phyloP scores from a whole-genome alignment of 106 monocot genomes.

The Cymbidium sinense region DNA sequence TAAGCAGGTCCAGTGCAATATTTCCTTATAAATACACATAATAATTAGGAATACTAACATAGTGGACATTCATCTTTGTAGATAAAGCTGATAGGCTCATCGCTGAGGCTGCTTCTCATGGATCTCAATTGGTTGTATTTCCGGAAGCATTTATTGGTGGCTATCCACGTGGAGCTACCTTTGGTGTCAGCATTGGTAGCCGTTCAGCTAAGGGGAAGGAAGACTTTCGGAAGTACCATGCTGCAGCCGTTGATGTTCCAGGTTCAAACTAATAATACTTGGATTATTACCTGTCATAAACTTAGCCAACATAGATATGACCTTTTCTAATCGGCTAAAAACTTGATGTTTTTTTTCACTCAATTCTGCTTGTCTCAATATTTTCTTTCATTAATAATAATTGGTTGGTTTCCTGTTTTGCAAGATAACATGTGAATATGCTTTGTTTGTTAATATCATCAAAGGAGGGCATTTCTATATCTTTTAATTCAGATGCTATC shows the following conservation, averaged over 20 bases:
- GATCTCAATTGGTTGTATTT: slow-evolving; percentile 88
- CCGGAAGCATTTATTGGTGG: slow-evolving; percentile 97
- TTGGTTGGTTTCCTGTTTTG: not conserved
- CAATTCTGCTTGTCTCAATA: not conserved
- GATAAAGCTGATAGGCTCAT: slow-evolving; percentile 86
- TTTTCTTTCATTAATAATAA: not conserved
- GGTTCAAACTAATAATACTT: slow-evolving; percentile 25
- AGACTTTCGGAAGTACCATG: slow-evolving; percentile 86
- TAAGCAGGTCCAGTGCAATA: not conserved
- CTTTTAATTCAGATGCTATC: not conserved
- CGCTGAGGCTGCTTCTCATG: slow-evolving; percentile 69
- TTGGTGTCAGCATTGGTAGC: slow-evolving; percentile 75
- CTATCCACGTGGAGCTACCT: slow-evolving; percentile 82
- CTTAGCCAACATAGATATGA: not conserved
- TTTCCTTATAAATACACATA: not conserved
- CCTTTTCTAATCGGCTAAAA: no score
- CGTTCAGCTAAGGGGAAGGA: slow-evolving; percentile 82
- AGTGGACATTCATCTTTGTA: slow-evolving; percentile 14
- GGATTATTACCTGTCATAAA: not conserved
- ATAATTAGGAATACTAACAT: not conserved
- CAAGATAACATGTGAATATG: not conserved
- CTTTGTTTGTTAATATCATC: not conserved
- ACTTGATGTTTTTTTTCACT: not conserved
- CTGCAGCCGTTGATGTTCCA: slow-evolving; percentile 85
- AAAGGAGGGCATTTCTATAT: not conserved